Conservation (phyloP, 164 flowering plant species). For the Buxus sempervirens region DNA sequence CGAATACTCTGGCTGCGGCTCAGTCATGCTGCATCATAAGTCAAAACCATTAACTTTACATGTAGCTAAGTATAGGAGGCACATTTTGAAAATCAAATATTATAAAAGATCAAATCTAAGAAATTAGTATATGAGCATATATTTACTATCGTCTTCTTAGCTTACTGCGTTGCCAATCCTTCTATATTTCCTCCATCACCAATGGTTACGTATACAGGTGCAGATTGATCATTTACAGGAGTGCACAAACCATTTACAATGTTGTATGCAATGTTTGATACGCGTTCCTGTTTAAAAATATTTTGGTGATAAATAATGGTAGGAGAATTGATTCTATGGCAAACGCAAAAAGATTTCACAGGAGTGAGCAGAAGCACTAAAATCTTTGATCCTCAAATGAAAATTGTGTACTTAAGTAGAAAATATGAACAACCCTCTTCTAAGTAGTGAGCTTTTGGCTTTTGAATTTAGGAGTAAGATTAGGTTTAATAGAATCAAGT, state of each 20-base stretch:
- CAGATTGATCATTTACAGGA: not conserved
- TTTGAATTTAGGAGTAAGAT: no score
- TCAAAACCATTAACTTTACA: no score
- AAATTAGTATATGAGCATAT: not conserved
- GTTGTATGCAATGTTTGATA: not conserved
- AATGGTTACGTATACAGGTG: not conserved
- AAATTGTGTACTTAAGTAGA: no score
- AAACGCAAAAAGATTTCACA: no score
- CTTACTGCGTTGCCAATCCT: not conserved
- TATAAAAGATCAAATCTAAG: not conserved
- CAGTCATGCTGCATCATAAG: constrained; percentile 41
- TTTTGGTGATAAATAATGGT: no score
- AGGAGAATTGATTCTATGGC: no score
- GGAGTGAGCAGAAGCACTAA: no score
- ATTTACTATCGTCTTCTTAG: not conserved
- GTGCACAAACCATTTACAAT: not conserved
- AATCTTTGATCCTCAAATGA: no score
- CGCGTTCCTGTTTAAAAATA: constrained; percentile 18
- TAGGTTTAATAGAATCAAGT: no score
- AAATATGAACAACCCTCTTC: no score
- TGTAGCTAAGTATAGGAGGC: not conserved
- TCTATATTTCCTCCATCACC: constrained; percentile 3
- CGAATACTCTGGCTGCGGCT: constrained; percentile 60
- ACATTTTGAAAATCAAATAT: no score
- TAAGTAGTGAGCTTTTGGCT: no score